These are phyloP conservation scores for Huntiella abstrusa DNA, from an alignment of 2,329 filamentous ascomycete species.

Conservation along the genomic window DNA sequence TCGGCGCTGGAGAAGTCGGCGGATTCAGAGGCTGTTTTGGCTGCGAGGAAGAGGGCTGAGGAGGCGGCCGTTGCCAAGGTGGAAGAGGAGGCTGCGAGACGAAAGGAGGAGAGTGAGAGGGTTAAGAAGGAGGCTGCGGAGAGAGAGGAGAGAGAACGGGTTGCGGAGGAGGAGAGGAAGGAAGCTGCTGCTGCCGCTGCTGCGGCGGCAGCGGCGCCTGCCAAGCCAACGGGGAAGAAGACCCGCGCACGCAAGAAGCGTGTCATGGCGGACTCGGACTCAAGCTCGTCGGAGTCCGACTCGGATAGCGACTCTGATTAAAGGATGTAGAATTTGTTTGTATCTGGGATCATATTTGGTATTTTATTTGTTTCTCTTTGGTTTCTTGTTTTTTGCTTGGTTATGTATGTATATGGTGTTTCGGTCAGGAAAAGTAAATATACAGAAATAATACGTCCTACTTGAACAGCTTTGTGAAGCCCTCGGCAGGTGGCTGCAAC, in stretches of 20 bases:
- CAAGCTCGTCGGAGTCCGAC: conserved; percentile 15
- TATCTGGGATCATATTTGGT: background rate
- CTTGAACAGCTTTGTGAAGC: conserved; percentile 51
- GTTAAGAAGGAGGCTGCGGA: background rate
- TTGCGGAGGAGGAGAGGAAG: conserved; percentile 10
- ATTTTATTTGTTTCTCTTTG: conserved; percentile 1
- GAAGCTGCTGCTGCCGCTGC: conserved; percentile 9
- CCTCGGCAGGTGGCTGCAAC: conserved; percentile 66
- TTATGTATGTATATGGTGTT: too few relatives aligned
- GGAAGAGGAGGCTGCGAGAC: background rate
- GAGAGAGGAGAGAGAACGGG: background rate
- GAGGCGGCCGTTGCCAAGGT: conserved; percentile 6
- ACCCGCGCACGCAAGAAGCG: conserved; percentile 13
- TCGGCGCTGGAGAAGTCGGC: conserved; percentile 34
- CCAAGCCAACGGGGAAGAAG: conserved; percentile 21
- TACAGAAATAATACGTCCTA: conserved; percentile 13
- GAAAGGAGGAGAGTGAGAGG: background rate
- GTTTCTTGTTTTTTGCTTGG: background rate
- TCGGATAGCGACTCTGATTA: conserved; percentile 15
- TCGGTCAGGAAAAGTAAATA: too few relatives aligned
- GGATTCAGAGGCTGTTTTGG: conserved; percentile 17
- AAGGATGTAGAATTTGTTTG: background rate
- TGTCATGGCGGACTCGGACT: conserved; percentile 17
- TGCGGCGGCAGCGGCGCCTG: background rate
- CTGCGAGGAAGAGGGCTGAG: conserved; percentile 11